Conservation (phyloP, 768 basidiomycete species). For the Fibroporia radiculosa region DNA sequence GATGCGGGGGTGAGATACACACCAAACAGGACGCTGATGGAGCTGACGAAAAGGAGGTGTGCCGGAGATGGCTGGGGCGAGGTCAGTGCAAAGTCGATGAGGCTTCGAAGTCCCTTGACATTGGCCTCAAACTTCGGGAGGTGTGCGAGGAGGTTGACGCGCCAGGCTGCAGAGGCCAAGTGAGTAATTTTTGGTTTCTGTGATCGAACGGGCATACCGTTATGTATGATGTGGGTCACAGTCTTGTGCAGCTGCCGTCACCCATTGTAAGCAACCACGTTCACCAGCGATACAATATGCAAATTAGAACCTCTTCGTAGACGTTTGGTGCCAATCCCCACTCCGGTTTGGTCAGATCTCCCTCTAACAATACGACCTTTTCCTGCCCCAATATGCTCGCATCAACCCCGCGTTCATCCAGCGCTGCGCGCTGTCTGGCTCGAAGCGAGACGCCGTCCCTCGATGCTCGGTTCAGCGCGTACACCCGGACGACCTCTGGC, state of each 20-base stretch:
- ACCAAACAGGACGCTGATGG: slow-evolving; percentile 6
- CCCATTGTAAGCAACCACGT: not conserved
- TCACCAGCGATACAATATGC: not conserved
- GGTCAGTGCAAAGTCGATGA: slow-evolving; percentile 8
- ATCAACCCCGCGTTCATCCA: slow-evolving; percentile 13
- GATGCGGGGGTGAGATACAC: no score
- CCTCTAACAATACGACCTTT: slow-evolving; percentile 13
- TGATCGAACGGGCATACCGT: no score
- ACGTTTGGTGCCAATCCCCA: slow-evolving; percentile 12
- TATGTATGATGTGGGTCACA: slow-evolving; percentile 19
- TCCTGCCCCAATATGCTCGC: slow-evolving; percentile 6
- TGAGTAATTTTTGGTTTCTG: no score
- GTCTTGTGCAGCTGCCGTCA: slow-evolving; percentile 6
- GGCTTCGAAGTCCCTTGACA: slow-evolving; percentile 18
- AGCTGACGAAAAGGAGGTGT: slow-evolving; percentile 20
- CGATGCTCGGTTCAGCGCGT: slow-evolving; percentile 18
- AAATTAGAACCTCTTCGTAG: slow-evolving; percentile 8
- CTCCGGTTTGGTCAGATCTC: slow-evolving; percentile 12
- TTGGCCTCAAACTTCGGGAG: slow-evolving; percentile 31
- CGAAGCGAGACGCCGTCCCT: not conserved
- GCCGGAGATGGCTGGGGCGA: not conserved
- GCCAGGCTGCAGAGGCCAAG: no score
- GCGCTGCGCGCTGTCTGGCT: slow-evolving; percentile 11
- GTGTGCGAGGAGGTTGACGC: slow-evolving; percentile 34
- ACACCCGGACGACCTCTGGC: slow-evolving; percentile 16